Conservation (phyloP, 441 rosid genomes). For the Mallotus japonicus region DNA sequence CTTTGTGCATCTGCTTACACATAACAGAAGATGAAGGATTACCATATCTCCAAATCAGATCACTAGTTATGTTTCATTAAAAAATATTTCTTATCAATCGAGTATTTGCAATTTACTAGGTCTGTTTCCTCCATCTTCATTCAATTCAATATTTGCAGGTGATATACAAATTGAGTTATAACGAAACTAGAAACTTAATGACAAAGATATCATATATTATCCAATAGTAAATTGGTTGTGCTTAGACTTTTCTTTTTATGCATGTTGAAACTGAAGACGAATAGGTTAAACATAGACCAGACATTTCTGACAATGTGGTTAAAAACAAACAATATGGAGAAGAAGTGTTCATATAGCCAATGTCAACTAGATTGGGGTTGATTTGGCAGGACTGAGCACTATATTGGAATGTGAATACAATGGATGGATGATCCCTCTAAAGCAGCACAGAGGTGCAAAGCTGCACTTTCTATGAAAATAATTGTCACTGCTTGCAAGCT, state of each 20-base stretch:
- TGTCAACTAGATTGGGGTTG: background rate
- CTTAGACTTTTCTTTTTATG: background rate
- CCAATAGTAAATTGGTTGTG: background rate
- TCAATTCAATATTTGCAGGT: slow-evolving; percentile 6
- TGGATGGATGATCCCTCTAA: background rate
- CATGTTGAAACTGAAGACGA: background rate
- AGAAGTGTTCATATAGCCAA: background rate
- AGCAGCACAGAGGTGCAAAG: background rate
- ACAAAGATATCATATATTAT: background rate
- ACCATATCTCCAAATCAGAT: background rate
- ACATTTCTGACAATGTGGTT: background rate
- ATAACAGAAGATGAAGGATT: background rate
- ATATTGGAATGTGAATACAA: background rate
- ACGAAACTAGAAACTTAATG: background rate
- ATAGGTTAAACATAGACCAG: background rate
- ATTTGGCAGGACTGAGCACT: background rate
- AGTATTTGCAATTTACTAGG: background rate
- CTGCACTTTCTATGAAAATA: background rate
- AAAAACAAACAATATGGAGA: background rate
- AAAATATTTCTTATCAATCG: background rate
- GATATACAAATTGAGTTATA: background rate
- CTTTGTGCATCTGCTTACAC: slow-evolving; percentile 75
- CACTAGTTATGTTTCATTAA: background rate
- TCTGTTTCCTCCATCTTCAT: background rate
- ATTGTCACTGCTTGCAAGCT: background rate